Percentiles rank a stretch among this genome's conserved stretches.
These are phyloP conservation scores for Thelonectria olida DNA, from an alignment of 2,329 filamentous ascomycete genomes.

Conservation along the genomic window DNA sequence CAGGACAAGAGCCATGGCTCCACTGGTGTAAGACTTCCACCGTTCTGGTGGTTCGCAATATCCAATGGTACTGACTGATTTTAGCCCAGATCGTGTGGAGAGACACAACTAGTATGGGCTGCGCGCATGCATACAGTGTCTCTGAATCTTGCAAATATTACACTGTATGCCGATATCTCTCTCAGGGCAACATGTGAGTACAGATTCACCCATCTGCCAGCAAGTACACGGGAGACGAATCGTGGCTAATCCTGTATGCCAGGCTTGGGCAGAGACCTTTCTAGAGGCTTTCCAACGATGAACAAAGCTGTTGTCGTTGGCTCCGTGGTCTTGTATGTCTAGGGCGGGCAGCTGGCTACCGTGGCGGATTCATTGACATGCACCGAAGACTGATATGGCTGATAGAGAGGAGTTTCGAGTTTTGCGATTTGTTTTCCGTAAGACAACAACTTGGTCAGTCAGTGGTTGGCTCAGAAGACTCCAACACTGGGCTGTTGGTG, in stretches of 20 bases:
- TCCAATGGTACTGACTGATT: conserved; percentile 15
- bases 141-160: conserved; percentile 45
- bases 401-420: neutral
- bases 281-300: conserved; percentile 1
- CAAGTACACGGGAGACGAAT: neutral
- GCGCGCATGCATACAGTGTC: conserved; percentile 44
- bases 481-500: neutral
- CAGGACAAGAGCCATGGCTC: conserved; percentile 47
- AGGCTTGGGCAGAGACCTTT: conserved; percentile 45
- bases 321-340: neutral
- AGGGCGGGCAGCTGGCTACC: neutral
- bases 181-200: conserved; percentile 49
- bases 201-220: no score
- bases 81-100: conserved; percentile 50
- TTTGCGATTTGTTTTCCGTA: neutral
- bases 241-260: neutral
- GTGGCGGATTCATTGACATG: neutral
- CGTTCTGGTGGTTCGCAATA: neutral
- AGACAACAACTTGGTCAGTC: neutral
- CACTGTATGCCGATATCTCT: conserved; percentile 47
- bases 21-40: conserved; percentile 46
- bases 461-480: neutral
- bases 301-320: neutral
- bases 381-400: neutral
- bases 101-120: conserved; percentile 45